Evolutionary conservation across 1,284 basidiomycete genomes (phyloP).

Genomic region (Ceratorhiza oryzae-sativae): DNA sequence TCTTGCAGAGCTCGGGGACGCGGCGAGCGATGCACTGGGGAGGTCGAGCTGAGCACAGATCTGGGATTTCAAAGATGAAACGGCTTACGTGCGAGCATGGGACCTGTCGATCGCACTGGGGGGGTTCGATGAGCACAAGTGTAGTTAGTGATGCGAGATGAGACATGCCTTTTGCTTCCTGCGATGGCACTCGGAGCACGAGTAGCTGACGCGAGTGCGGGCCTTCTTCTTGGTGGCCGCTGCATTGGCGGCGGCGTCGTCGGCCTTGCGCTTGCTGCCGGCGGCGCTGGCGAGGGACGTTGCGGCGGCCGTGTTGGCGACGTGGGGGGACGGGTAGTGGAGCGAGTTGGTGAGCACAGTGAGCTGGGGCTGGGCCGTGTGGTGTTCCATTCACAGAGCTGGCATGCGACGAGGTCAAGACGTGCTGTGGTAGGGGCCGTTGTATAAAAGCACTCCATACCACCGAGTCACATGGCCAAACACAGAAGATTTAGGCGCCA

Average conservation of each 20-base stretch:
- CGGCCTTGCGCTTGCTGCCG: slow-evolving; percentile 25
- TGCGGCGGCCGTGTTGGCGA: slow-evolving; percentile 38
- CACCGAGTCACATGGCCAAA: slow-evolving; percentile 11
- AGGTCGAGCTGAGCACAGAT: slow-evolving; percentile 19
- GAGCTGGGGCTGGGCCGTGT: neutral
- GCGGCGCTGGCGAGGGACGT: slow-evolving; percentile 18
- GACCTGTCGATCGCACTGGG: slow-evolving; percentile 77
- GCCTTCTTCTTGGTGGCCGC: slow-evolving; percentile 65
- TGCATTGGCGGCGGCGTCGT: slow-evolving; percentile 45
- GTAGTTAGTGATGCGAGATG: neutral
- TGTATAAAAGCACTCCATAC: neutral
- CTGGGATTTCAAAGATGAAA: slow-evolving; percentile 1
- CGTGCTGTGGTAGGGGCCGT: neutral
- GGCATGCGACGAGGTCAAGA: slow-evolving; percentile 14
- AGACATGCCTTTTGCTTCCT: slow-evolving; percentile 80
- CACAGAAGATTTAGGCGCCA: slow-evolving; percentile 36
- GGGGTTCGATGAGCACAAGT: slow-evolving; percentile 45
- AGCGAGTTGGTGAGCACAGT: slow-evolving; percentile 8
- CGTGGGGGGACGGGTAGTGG: slow-evolving; percentile 18
- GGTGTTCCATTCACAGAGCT: slow-evolving; percentile 35
- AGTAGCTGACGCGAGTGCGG: slow-evolving; percentile 70
- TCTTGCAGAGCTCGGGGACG: slow-evolving; percentile 82
- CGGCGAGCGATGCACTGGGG: slow-evolving; percentile 77
- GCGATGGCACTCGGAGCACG: slow-evolving; percentile 85
- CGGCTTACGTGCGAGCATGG: slow-evolving; percentile 77